These are phyloP conservation scores for Tritrichomonas musculus DNA, from an alignment of 208 protist species.

Conservation along the genomic window DNA sequence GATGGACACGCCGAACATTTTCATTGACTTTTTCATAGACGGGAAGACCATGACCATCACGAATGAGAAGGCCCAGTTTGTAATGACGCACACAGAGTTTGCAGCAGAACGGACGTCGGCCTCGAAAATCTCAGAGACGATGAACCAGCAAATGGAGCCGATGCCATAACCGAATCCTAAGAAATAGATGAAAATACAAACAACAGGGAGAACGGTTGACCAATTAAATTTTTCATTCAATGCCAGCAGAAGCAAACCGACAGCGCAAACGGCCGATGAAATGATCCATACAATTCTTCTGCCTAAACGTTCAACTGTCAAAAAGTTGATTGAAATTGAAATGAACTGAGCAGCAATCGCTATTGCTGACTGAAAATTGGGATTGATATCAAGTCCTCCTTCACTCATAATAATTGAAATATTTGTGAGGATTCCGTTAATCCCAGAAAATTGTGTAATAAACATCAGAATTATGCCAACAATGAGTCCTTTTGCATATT, in stretches of 20 bases:
- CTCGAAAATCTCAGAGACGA: conserved; percentile 9
- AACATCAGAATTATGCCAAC: conserved; percentile 29
- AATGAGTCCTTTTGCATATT: not conserved
- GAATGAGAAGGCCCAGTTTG: conserved; percentile 36
- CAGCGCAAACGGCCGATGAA: not conserved
- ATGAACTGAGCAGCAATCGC: not conserved
- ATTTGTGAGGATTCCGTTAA: conserved; percentile 36
- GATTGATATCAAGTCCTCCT: not conserved
- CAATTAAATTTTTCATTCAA: not conserved
- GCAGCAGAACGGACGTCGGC: not conserved
- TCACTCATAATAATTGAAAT: conserved; percentile 21
- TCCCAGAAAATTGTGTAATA: conserved; percentile 31
- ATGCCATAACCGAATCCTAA: not conserved
- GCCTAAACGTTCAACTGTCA: not conserved
- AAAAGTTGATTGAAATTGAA: not conserved
- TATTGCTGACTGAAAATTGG: not conserved
- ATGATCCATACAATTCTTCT: not conserved
- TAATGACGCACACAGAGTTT: not conserved
- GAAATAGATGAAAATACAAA: not conserved
- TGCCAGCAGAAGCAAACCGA: not conserved
- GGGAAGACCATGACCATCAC: too few species aligned
- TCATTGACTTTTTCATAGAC: too few species aligned
- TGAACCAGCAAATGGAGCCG: conserved; percentile 26
- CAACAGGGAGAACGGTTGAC: not conserved
- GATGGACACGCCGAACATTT: too few species aligned